Evolutionary conservation across 78 protist species (phyloP).

Genomic region (Creolimax fragrantissima): DNA sequence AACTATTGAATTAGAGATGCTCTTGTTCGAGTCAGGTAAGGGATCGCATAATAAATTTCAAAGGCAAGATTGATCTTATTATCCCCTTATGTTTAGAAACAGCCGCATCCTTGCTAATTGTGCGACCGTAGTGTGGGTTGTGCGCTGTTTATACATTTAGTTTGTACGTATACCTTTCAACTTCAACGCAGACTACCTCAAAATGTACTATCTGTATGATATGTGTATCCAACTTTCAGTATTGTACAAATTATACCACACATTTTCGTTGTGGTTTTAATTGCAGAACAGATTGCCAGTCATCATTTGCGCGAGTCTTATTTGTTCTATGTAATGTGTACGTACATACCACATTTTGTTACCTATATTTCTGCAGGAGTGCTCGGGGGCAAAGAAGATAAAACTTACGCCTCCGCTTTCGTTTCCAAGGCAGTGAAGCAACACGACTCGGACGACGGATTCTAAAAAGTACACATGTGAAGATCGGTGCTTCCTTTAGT

Average conservation of each 20-base stretch:
- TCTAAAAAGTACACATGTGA: too few species aligned
- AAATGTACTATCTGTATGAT: background rate
- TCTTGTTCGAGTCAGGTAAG: background rate
- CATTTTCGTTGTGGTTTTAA: too few species aligned
- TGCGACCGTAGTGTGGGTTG: background rate
- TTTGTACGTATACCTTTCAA: background rate
- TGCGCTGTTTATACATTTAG: background rate
- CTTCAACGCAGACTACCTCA: background rate
- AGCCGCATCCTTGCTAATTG: background rate
- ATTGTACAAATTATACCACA: background rate
- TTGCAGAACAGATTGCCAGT: background rate
- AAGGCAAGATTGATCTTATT: background rate
- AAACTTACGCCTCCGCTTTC: background rate
- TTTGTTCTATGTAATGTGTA: background rate
- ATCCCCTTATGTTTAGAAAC: background rate
- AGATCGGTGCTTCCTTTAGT: too few species aligned
- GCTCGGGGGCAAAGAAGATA: background rate
- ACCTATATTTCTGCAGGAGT: background rate
- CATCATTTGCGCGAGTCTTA: background rate
- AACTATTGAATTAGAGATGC: background rate
- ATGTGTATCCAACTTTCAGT: too few species aligned
- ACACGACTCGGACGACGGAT: background rate
- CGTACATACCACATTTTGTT: background rate
- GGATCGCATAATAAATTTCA: background rate
- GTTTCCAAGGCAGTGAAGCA: background rate